Evolutionary conservation across 192 early-diverging fungal species (phyloP), one percentile per base, ranked within the genome.

Genomic region (Entomortierella chlamydospora): DNA sequence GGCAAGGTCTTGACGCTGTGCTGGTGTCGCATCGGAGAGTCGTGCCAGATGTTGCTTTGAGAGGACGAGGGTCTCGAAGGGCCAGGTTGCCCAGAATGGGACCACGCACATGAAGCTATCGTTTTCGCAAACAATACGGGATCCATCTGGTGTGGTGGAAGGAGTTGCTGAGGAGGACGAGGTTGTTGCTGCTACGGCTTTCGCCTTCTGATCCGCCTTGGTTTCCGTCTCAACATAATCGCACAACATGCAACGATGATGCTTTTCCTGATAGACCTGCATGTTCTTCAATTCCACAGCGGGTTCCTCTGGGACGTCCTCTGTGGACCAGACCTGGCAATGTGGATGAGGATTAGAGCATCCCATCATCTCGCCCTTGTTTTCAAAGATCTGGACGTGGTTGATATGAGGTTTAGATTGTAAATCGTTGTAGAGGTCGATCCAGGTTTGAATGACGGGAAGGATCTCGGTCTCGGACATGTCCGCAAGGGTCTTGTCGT

Each of bases 271-370:
- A 82, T 95, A 97, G 41, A 68, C 82, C 23, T 69, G 76, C 72
- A 97, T 79, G 15, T 90, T 83, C 1, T 50, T 64, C 12, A 98
- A 77, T 68, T 99, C 96, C 31, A 88, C 85, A 9, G 81, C 76
- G 0, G 94, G 90, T 71, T 97, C 97, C 43, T 91, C 87, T 0
- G 97, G 97, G 2, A 99, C 86, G 47, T 87, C 85, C 29, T 93
- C 92, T 4, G 93, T 90, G 13, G 95, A 94, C 97, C 97, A 99
- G 54, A 95, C 88, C 77, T 98, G 96, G 42, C 95, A 91, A 55
- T 99, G 97, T 43, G 96, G 96, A 74, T 99, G 97, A 25, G 97
- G 96, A 73, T 96, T 97, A 29, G 95, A 97, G 81, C 97, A 99
- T 15, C 97, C 97, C 97, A 99, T 98, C 47, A 90, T 87, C 0